Conservation (phyloP, 1,284 basidiomycete genomes). For the Cerrena zonata region DNA sequence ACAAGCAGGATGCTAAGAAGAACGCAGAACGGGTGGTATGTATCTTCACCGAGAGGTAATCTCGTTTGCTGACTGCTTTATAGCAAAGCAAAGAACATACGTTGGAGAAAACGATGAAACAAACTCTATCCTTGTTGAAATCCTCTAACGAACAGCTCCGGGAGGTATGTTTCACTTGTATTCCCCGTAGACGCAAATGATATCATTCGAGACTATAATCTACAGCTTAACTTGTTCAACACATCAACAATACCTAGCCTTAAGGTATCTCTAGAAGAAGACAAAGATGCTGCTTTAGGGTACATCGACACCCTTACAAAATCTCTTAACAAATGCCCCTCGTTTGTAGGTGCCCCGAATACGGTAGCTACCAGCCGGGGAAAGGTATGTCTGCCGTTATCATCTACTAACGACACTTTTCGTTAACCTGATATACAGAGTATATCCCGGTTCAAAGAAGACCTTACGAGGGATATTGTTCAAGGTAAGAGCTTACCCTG, state of each 20-base stretch:
- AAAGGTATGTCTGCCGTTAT: too few species aligned
- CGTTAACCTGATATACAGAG: background rate
- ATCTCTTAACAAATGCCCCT: background rate
- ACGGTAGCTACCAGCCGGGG: too few species aligned
- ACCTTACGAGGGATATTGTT: background rate
- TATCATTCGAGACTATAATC: background rate
- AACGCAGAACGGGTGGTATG: background rate
- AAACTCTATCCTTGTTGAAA: too few species aligned
- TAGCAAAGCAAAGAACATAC: too few species aligned
- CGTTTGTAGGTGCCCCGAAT: background rate
- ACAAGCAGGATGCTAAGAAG: background rate
- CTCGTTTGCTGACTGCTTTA: too few species aligned
- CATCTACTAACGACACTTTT: too few species aligned
- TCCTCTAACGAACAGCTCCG: too few species aligned
- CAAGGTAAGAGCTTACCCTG: background rate
- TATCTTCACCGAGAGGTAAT: too few species aligned
- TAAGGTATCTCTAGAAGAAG: slow-evolving; percentile 1
- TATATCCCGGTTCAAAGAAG: background rate
- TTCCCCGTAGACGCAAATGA: too few species aligned
- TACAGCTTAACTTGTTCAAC: background rate
- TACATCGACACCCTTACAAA: background rate
- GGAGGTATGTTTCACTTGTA: too few species aligned
- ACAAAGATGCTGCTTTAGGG: background rate
- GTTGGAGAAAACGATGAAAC: too few species aligned
- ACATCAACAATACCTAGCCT: background rate